phyloP scores from a whole-genome alignment of 495 filamentous ascomycete species.

The Daldinia loculata region DNA sequence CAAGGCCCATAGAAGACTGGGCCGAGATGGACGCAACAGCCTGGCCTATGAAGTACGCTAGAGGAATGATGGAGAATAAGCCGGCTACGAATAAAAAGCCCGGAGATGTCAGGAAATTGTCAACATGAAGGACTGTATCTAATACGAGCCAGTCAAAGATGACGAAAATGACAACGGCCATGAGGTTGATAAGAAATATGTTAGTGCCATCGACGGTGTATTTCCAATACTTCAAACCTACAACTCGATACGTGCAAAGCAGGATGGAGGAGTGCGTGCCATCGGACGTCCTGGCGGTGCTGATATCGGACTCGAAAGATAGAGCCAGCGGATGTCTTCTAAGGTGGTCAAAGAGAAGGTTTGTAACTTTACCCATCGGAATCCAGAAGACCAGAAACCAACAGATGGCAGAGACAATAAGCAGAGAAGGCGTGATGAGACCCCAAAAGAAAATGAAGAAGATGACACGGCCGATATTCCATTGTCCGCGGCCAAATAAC shows the following conservation, averaged over 20 bases:
- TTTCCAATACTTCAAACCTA: conserved; percentile 96
- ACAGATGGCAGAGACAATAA: conserved; percentile 86
- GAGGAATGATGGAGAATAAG: conserved; percentile 89
- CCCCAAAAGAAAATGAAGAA: conserved; percentile 99
- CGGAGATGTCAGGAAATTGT: conserved; percentile 76
- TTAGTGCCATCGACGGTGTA: conserved; percentile 99
- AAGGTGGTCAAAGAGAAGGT: conserved; percentile 89
- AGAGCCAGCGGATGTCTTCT: conserved; percentile 91
- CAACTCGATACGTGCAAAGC: conserved; percentile 95
- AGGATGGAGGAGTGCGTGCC: conserved; percentile 84
- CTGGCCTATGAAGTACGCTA: conserved; percentile 99
- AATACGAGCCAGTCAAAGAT: conserved; percentile 92
- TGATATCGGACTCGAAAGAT: conserved; percentile 87
- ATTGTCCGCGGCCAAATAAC: conserved; percentile 93
- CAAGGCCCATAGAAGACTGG: conserved; percentile 99
- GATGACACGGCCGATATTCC: conserved; percentile 91
- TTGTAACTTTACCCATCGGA: conserved; percentile 95
- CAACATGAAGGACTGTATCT: conserved; percentile 67
- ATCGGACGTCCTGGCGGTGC: conserved; percentile 72
- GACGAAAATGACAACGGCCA: conserved; percentile 87
- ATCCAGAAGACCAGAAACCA: conserved; percentile 98
- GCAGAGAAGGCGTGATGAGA: conserved; percentile 85
- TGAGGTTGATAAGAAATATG: conserved; percentile 97
- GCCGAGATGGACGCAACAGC: conserved; percentile 99
- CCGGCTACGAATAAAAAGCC: conserved; percentile 86